phyloP scores from a whole-genome alignment of 495 filamentous ascomycete genomes.

The Aspergillus kassunensis region DNA sequence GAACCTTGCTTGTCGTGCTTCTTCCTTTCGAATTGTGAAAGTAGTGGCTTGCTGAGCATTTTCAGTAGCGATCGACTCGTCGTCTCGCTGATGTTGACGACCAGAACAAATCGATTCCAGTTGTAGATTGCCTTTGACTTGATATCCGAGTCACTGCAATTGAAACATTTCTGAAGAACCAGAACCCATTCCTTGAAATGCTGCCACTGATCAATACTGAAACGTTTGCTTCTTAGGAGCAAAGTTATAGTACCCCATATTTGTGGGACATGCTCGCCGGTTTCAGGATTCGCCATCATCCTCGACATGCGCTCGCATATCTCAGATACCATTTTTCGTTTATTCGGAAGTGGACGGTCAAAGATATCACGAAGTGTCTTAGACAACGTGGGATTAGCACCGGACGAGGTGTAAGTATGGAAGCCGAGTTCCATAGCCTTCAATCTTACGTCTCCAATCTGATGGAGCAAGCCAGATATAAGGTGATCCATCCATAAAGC shows the following conservation, averaged over 20 bases:
- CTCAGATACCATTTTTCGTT: constrained; percentile 57
- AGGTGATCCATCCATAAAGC: constrained; percentile 70
- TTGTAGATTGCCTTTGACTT: constrained; percentile 74
- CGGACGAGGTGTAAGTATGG: constrained; percentile 58
- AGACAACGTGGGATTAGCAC: constrained; percentile 59
- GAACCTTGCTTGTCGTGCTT: constrained; percentile 53
- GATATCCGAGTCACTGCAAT: constrained; percentile 65
- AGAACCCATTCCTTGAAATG: constrained; percentile 66
- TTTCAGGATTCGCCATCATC: constrained; percentile 66
- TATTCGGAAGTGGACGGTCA: constrained; percentile 50
- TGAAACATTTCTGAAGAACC: constrained; percentile 80
- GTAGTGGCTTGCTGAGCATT: constrained; percentile 66
- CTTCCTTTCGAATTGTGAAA: constrained; percentile 64
- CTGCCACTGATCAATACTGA: constrained; percentile 66
- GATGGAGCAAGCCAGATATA: constrained; percentile 76
- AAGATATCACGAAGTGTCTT: constrained; percentile 64
- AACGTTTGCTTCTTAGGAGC: constrained; percentile 60
- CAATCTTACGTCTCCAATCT: constrained; percentile 65
- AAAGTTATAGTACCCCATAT: constrained; percentile 83
- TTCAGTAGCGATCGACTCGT: constrained; percentile 56
- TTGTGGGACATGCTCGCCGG: constrained; percentile 66
- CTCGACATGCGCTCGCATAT: constrained; percentile 61
- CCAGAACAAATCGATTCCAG: constrained; percentile 80
- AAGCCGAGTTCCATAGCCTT: constrained; percentile 72
- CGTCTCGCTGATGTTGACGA: constrained; percentile 55